A percentile compares a stretch with the other conserved stretches of the same genome.
Conservation (phyloP, 2,329 filamentous ascomycete species). For the Hypoxylon sp. region DNA sequence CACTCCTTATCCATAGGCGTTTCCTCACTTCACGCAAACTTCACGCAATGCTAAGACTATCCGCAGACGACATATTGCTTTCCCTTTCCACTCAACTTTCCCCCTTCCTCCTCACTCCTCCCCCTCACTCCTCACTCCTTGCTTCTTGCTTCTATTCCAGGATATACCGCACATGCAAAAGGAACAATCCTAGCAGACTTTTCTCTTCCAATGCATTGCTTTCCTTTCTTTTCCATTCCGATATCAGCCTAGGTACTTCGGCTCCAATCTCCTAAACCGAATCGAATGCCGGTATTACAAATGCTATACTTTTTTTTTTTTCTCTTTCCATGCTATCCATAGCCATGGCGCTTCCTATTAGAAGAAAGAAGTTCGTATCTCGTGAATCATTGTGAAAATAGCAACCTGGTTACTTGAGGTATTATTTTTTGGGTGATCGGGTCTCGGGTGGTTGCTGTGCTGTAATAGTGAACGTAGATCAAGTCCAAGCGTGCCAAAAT, state of each 20-base stretch:
- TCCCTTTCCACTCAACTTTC: background rate
- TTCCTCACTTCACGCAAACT: no score
- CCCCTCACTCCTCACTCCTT: background rate
- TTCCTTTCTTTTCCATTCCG: background rate
- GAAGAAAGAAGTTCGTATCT: conserved; percentile 14
- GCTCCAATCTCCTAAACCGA: background rate
- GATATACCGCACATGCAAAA: background rate
- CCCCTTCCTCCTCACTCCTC: background rate
- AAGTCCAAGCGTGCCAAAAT: conserved; percentile 1
- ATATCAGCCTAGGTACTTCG: background rate
- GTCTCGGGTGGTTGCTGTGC: no score
- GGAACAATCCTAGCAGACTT: background rate
- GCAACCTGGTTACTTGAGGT: background rate
- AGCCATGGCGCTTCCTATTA: background rate
- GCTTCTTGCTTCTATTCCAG: background rate
- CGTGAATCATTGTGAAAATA: conserved; percentile 11
- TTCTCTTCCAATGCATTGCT: background rate
- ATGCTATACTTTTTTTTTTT: background rate
- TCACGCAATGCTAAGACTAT: no score
- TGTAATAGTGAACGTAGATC: background rate
- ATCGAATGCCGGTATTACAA: conserved; percentile 1
- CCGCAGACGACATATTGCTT: background rate
- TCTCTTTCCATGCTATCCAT: background rate
- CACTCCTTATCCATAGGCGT: background rate
- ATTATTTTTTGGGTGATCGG: background rate